Percentiles rank a stretch among this genome's conserved stretches.
Evolutionary conservation across 345 rosid genomes (phyloP).

Genomic region (Diplotaxis tenuifolia): DNA sequence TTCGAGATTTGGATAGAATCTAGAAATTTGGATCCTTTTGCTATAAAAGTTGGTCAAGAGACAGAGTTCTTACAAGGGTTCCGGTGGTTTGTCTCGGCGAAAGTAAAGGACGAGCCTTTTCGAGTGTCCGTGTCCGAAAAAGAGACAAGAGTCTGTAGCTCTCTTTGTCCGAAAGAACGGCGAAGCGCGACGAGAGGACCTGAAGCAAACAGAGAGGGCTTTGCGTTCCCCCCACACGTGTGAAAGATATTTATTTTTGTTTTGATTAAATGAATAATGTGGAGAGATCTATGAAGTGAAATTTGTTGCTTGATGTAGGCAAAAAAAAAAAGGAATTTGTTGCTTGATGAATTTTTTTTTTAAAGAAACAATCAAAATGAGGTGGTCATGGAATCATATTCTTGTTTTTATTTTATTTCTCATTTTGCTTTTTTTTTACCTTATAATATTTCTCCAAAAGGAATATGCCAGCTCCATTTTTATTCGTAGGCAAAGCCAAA

Average conservation of each 20-base stretch:
- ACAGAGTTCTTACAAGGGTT: slow-evolving; percentile 24
- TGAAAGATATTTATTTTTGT: not conserved
- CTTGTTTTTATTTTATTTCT: not conserved
- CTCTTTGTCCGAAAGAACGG: slow-evolving; percentile 15
- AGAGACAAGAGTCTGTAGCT: slow-evolving; percentile 11
- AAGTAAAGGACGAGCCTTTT: not conserved
- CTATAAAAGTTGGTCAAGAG: not conserved
- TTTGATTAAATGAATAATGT: too few relatives aligned
- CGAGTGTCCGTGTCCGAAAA: slow-evolving; percentile 18
- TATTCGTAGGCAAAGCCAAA: not conserved
- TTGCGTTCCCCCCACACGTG: slow-evolving; percentile 26
- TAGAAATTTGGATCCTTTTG: not conserved
- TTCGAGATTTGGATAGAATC: slow-evolving; percentile 10
- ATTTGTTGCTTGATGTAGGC: not conserved
- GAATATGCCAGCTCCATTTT: not conserved
- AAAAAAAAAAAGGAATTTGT: too few relatives aligned
- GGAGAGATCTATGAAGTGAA: not conserved
- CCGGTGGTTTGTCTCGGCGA: slow-evolving; percentile 17
- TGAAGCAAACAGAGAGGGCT: slow-evolving; percentile 16
- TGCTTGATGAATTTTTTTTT: not conserved
- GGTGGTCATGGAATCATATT: slow-evolving; percentile 10
- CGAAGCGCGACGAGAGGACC: slow-evolving; percentile 31
- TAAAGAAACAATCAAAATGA: not conserved
- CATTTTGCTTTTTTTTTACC: not conserved
- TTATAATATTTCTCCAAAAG: not conserved